phyloP scores from a whole-genome alignment of 305 asterid species.

The Fraxinus dipetala region DNA sequence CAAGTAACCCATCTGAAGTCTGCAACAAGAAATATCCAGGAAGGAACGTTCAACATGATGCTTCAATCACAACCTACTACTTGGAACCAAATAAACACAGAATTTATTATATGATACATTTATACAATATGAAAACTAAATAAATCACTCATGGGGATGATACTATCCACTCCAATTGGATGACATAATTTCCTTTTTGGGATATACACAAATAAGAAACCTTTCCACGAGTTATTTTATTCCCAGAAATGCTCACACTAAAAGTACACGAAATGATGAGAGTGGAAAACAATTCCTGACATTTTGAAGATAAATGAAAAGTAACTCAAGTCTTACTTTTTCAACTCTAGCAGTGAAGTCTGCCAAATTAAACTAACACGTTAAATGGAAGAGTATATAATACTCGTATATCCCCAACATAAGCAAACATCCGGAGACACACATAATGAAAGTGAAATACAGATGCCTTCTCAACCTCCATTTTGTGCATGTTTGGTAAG shows the following conservation, averaged over 20 bases:
- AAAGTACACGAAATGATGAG: not conserved
- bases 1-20: constrained; percentile 67
- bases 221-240: not conserved
- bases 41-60: constrained; percentile 11
- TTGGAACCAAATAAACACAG: not conserved
- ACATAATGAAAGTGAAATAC: not conserved
- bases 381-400: not conserved
- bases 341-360: not conserved
- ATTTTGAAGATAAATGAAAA: not conserved
- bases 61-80: constrained; percentile 1
- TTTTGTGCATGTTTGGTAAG: not conserved
- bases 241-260: not conserved
- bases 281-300: not conserved
- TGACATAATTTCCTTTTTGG: not conserved
- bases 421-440: not conserved
- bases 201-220: not conserved
- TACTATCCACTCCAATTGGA: not conserved
- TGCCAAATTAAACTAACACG: not conserved
- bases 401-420: not conserved
- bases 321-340: not conserved
- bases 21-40: constrained; percentile 34
- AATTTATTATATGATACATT: not conserved
- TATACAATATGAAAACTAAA: not conserved
- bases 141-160: not conserved
- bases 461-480: constrained; percentile 2